Evolutionary conservation across 2,329 filamentous ascomycete genomes (phyloP), one percentile per base, ranked within the genome.

Genomic region (Microcyclospora pomicola): DNA sequence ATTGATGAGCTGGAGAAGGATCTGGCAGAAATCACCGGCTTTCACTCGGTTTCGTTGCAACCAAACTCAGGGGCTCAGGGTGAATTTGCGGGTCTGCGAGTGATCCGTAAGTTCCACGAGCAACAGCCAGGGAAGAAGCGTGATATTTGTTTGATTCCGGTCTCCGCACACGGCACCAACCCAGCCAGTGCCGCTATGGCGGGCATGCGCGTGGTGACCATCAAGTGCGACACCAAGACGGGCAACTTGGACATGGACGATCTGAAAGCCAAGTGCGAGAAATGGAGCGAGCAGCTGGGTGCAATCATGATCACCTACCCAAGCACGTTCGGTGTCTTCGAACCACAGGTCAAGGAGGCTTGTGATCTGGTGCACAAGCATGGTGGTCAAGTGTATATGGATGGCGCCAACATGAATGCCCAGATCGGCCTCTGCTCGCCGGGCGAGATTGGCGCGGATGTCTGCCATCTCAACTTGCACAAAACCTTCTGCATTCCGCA

Each of bases 401-500:
- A 96, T 58, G 88, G 88, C 34, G 88, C 88, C 48, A 96, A 96
- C 67, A 91, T 95, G 85, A 96, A 95, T 57, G 88, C 88, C 13
- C 88, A 96, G 62, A 95, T 96, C 46, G 88, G 88, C 10, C 73
- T 96, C 9, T 94, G 85, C 67, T 93, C 85, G 1, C 88, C 88
- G 2, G 88, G 88, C 30, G 86, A 92, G 59, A 93, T 96, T 49
- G 88, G 88, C 14, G 88, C 88, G 24, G 88, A 96, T 58, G 87
- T 95, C 30, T 96, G 88, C 72, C 88, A 95, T 66, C 70, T 96
- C 42, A 96, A 96, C 63, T 72, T 96, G 31, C 88, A 96, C 75
- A 96, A 96, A 73, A 96, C 88, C 2, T 96, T 96, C 70, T 96
- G 88, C 59, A 96, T 96, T 53, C 88, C 88, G 34, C 88, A 96